Evolutionary conservation across 2,329 filamentous ascomycete species (phyloP).

Genomic region (Fusarium circinatum): DNA sequence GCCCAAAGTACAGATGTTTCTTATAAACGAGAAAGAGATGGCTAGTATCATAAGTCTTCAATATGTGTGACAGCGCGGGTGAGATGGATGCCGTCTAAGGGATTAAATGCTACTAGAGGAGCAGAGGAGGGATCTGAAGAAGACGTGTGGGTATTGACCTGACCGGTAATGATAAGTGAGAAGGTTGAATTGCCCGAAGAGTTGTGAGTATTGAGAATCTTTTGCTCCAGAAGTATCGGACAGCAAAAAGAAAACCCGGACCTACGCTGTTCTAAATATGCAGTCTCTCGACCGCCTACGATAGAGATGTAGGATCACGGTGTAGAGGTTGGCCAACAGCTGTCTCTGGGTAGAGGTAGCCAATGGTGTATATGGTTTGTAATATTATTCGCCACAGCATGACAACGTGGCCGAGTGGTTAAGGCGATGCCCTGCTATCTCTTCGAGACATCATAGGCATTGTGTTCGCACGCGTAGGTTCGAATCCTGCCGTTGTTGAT

Average conservation of each 20-base stretch:
- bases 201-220: background rate
- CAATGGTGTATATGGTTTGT: accelerated
- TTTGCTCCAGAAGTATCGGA: background rate
- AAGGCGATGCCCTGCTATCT: slow-evolving; percentile 33
- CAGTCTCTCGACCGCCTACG: background rate
- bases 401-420: slow-evolving; percentile 32
- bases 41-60: background rate
- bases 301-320: too few species aligned
- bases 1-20: background rate
- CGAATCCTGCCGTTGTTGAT: slow-evolving; percentile 30
- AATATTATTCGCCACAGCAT: accelerated
- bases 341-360: background rate
- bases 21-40: background rate
- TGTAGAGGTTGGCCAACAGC: background rate
- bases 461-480: slow-evolving; percentile 33
- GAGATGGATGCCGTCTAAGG: background rate
- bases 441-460: slow-evolving; percentile 25
- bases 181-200: background rate
- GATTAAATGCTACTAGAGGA: background rate
- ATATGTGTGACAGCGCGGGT: background rate
- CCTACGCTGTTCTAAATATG: background rate
- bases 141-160: background rate
- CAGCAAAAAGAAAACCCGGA: background rate
- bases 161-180: background rate
- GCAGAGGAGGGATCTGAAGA: background rate